phyloP scores from a whole-genome alignment of 1,139 yeast genomes.

The Taphrina deformans region DNA sequence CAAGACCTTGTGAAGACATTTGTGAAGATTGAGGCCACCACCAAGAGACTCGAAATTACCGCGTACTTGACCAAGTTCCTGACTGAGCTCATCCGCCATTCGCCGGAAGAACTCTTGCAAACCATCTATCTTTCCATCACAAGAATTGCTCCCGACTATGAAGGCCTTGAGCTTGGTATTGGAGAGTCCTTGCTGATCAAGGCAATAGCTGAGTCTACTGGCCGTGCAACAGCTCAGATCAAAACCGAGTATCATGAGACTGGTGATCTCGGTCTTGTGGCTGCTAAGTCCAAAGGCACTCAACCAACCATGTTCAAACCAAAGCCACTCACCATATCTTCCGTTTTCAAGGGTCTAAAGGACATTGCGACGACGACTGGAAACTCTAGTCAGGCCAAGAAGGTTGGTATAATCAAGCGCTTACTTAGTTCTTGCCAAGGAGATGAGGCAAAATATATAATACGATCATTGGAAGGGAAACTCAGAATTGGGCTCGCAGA shows the following conservation, averaged over 20 bases:
- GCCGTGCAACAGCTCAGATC: conserved; percentile 68
- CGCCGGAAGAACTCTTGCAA: conserved; percentile 37
- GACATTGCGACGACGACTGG: conserved; percentile 80
- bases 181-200: conserved; percentile 87
- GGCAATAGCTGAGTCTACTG: conserved; percentile 88
- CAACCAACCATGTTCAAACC: conserved; percentile 96
- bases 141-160: conserved; percentile 91
- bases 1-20: conserved; percentile 35
- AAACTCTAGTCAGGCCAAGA: conserved; percentile 75
- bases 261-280: conserved; percentile 92
- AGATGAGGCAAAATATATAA: conserved; percentile 85
- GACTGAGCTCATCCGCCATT: conserved; percentile 35
- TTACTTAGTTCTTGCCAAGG: conserved; percentile 84
- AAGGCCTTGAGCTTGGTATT: conserved; percentile 64
- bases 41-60: conserved; percentile 40
- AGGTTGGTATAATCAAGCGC: conserved; percentile 73
- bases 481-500: conserved; percentile 92
- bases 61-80: conserved; percentile 39
- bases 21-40: conserved; percentile 37
- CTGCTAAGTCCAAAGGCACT: conserved; percentile 74
- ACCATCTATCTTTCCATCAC: conserved; percentile 54
- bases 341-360: conserved; percentile 71
- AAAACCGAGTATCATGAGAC: conserved; percentile 70
- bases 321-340: conserved; percentile 66
- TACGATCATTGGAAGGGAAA: conserved; percentile 89